Conservation (phyloP, 2,329 filamentous ascomycete genomes). For the Aschersonia sp. region DNA sequence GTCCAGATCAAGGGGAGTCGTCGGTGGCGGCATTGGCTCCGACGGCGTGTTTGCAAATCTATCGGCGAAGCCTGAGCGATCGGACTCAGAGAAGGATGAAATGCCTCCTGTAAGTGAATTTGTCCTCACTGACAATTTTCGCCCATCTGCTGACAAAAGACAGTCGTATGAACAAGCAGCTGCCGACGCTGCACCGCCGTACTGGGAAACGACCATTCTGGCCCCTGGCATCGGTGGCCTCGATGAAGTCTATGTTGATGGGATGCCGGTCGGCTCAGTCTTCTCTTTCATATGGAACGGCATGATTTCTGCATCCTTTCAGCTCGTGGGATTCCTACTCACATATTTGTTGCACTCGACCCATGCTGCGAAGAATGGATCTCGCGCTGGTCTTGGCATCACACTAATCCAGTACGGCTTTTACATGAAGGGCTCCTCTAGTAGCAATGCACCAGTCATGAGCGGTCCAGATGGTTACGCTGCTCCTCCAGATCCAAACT, state of each 20-base stretch:
- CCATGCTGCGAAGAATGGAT: slow-evolving; percentile 95
- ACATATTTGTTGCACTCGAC: slow-evolving; percentile 97
- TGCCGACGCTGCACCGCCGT: slow-evolving; percentile 86
- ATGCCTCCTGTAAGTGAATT: slow-evolving; percentile 58
- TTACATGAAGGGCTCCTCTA: slow-evolving; percentile 62
- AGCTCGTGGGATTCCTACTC: slow-evolving; percentile 90
- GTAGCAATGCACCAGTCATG: slow-evolving; percentile 27
- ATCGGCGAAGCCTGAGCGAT: slow-evolving; percentile 73
- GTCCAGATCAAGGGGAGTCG: slow-evolving; percentile 30
- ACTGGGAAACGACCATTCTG: slow-evolving; percentile 98
- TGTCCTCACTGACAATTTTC: neutral
- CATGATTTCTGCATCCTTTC: slow-evolving; percentile 96
- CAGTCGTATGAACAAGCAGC: slow-evolving; percentile 97
- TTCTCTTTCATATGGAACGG: slow-evolving; percentile 85
- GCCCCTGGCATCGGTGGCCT: slow-evolving; percentile 79
- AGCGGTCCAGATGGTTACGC: slow-evolving; percentile 43
- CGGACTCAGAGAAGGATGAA: slow-evolving; percentile 70
- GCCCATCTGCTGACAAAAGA: slow-evolving; percentile 17
- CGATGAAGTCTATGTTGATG: slow-evolving; percentile 94
- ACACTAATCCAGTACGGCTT: slow-evolving; percentile 96
- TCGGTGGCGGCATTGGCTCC: slow-evolving; percentile 63
- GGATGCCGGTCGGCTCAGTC: slow-evolving; percentile 77
- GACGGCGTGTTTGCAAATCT: slow-evolving; percentile 96
- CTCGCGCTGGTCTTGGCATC: slow-evolving; percentile 82
- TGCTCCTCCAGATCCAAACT: slow-evolving; percentile 73